These are phyloP conservation scores for Penicillium longicatenatum DNA, from an alignment of 495 filamentous ascomycete species.

Conservation along the genomic window DNA sequence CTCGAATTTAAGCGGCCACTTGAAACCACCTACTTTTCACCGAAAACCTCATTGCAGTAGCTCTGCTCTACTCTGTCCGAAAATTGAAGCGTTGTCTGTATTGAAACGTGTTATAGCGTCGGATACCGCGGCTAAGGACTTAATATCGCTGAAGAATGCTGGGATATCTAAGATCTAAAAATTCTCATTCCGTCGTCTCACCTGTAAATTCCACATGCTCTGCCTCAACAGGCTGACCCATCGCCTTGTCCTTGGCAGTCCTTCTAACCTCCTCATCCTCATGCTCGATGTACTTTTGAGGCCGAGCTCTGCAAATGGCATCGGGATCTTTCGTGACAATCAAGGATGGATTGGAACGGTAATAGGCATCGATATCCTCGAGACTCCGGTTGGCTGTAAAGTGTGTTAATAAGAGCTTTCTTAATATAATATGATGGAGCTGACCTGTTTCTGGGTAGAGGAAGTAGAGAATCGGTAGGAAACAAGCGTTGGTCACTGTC, in stretches of 20 bases:
- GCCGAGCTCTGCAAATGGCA: conserved; percentile 28
- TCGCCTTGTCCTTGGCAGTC: conserved; percentile 6
- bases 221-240: not conserved
- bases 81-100: too few relatives aligned
- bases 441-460: conserved; percentile 61
- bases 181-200: not conserved
- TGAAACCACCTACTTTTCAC: too few relatives aligned
- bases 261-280: conserved; percentile 30
- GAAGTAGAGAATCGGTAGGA: conserved; percentile 62
- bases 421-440: not conserved
- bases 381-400: conserved; percentile 43
- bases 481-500: conserved; percentile 57
- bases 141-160: not conserved
- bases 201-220: conserved; percentile 5
- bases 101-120: too few relatives aligned
- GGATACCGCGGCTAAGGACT: too few relatives aligned
- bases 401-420: conserved; percentile 18
- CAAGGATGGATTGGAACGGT: conserved; percentile 46
- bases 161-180: not conserved
- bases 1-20: too few relatives aligned
- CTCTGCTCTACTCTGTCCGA: too few relatives aligned
- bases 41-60: too few relatives aligned
- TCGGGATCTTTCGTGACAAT: conserved; percentile 42
- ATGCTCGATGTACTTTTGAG: conserved; percentile 34
- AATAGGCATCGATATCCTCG: conserved; percentile 50